Evolutionary conservation across 1,139 yeast genomes (phyloP).

Genomic region (Candida tropicalis): DNA sequence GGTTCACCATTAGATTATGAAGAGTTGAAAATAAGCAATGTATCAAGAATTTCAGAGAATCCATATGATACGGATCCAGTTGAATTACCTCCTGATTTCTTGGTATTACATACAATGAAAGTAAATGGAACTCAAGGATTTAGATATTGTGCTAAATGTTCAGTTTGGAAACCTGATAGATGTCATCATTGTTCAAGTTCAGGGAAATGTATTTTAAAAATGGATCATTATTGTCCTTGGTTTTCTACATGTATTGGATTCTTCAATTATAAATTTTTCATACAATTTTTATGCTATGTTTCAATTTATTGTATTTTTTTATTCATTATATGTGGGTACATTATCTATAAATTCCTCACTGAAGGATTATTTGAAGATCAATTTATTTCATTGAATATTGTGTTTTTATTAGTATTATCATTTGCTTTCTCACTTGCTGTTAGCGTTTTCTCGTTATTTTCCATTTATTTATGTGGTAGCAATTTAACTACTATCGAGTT

Average conservation of each 20-base stretch:
- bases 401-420: slow-evolving; percentile 61
- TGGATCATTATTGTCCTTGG: slow-evolving; percentile 99
- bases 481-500: slow-evolving; percentile 86
- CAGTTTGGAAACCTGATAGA: slow-evolving; percentile 92
- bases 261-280: slow-evolving; percentile 71
- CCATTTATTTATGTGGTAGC: slow-evolving; percentile 56
- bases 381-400: slow-evolving; percentile 58
- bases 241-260: slow-evolving; percentile 87
- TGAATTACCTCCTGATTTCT: slow-evolving; percentile 18
- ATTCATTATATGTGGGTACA: slow-evolving; percentile 38
- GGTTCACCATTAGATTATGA: slow-evolving; percentile 58
- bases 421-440: slow-evolving; percentile 68
- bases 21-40: slow-evolving; percentile 10
- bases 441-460: slow-evolving; percentile 58
- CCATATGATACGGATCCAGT: slow-evolving; percentile 11
- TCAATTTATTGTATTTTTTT: slow-evolving; percentile 48
- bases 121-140: slow-evolving; percentile 17
- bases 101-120: slow-evolving; percentile 22
- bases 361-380: slow-evolving; percentile 39
- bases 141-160: slow-evolving; percentile 59
- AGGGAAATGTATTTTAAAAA: slow-evolving; percentile 67
- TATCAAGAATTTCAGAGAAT: slow-evolving; percentile 10
- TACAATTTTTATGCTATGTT: slow-evolving; percentile 70
- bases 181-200: slow-evolving; percentile 87
- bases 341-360: slow-evolving; percentile 54